Base-by-base conservation (phyloP, 352 stramenopile genomes). In the Phytophthora crassamura region DNA sequence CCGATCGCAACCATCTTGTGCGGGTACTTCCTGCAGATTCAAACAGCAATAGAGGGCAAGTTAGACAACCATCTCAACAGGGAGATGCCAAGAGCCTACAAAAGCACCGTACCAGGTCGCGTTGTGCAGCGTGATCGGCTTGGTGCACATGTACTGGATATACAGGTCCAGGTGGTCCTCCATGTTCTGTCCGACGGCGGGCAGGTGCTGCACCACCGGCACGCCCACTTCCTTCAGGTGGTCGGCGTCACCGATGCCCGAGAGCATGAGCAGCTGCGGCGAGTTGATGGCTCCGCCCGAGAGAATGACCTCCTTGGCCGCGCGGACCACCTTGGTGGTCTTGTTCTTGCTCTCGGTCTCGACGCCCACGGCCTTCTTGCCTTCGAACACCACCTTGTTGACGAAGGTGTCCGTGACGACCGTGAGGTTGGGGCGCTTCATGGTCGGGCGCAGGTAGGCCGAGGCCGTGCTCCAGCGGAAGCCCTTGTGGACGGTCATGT, bases 81-180 rank as follows among this genome's bases (percentile, higher is more conserved):
- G n/a, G n/a, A 54, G 38, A 36, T 15, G 39, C 25, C 46, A 58
- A 40, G 55, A 47, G 5, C 7, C 14, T 32, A 42, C 15, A 57
- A 16, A 15, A 58, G 62, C 56, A 28, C 25, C 25, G 34, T 59
- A 75, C 67, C 86, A 94, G 15, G 87, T 95, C n/a, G 89, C 86
- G 55, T 95, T 93, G 69, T 96, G 90, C 20, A 97, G 82, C 52
- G 87, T 96, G 47, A 96, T 94, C 20, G 88, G 89, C 72, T 96
- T 86, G 41, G 87, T 94, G 74, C 86, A 96, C 59, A 80, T 67
- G 78, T 95, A 97, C 72, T 97, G 88, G 56, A 97, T 76, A 69
- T 96, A 97, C 45, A 96, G 62, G 50, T 96, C 89, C 28, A 97
- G 49, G 59, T 97, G 89, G 59, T 97, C 89, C 58, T 97, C 88